Evolutionary conservation across 257 asterid genomes (phyloP), one percentile per base, ranked within the genome.

Genomic region (Ocimum tenuiflorum): DNA sequence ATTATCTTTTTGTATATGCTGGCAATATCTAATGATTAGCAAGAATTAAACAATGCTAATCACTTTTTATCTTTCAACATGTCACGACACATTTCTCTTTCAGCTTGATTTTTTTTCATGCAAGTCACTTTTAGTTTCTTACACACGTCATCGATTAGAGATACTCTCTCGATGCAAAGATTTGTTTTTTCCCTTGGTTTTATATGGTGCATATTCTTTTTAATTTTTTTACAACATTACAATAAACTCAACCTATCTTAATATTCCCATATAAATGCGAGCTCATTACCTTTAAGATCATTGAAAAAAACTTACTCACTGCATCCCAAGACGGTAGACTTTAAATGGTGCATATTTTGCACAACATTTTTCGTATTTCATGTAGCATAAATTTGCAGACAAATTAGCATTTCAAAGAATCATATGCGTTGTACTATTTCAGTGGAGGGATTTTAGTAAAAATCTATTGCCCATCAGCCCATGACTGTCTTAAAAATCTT

Each of bases 21-120:
- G 63, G 19, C 22, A 38, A 11, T 46, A 49, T 27, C 24, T 47
- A 66, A 74, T 54, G 55, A 70, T 75, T 75, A 51, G 50, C 29
- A 11, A 42, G 23, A 14, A 47, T 47, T 33, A 47, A 39, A 47
- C 18, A 62, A 35, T 52, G 46, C 20, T 35, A 27, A 45, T 17
- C 43, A 68, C 54, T 27, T 1, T 1, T 27, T 27, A 27, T 27
- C 4, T 35, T 41, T 27, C 31, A 27, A 27, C 4, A n/a, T n/a
- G n/a, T n/a, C n/a, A n/a, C 31, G 3, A 27, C 31, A 27, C 31
- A 27, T 27, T 27, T 27, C 31, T 1, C 36, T 17, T 8, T 14
- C 48, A 38, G 48, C 15, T 42, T 50, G 17, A 3, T 36, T 23
- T 41, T 33, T 35, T 17, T 36, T 64, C 51, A 14, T 17, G 62